Percentiles rank a stretch among this genome's conserved stretches.
Conservation (phyloP, 2,329 filamentous ascomycete genomes). For the Stemphylium lycopersici region DNA sequence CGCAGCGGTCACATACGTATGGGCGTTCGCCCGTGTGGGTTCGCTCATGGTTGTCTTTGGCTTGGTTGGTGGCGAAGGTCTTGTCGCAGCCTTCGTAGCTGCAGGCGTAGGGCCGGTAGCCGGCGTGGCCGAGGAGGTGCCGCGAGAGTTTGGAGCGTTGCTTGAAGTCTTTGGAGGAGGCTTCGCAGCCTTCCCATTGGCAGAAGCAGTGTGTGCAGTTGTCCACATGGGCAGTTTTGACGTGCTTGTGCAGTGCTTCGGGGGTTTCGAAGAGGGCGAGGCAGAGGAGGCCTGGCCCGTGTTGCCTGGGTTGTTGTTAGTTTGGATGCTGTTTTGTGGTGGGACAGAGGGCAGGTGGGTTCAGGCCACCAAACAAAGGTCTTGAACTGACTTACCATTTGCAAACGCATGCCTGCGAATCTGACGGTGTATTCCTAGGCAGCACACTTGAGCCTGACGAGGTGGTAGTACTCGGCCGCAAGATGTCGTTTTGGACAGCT, state of each 20-base stretch:
- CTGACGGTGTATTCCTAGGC: constrained; percentile 7
- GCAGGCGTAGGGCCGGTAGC: constrained; percentile 47
- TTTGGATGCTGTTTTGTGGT: neutral
- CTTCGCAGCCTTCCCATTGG: constrained; percentile 46
- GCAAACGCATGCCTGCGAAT: constrained; percentile 31
- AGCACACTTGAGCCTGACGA: constrained; percentile 12
- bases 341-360: neutral
- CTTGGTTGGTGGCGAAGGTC: constrained; percentile 49
- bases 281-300: constrained; percentile 34
- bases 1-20: constrained; percentile 46
- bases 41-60: constrained; percentile 49
- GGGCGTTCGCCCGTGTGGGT: constrained; percentile 48
- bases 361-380: neutral
- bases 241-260: constrained; percentile 44
- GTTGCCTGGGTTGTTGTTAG: constrained; percentile 24
- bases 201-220: constrained; percentile 44
- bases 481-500: constrained; percentile 35
- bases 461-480: constrained; percentile 22
- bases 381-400: constrained; percentile 33
- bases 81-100: constrained; percentile 44
- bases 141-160: constrained; percentile 48
- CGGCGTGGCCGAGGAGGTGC: constrained; percentile 47
- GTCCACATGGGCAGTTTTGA: constrained; percentile 45
- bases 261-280: constrained; percentile 36
- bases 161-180: constrained; percentile 46